Evolutionary conservation across 108 stramenopile genomes (phyloP).

Genomic region (Pseudonitzschia delicatissima): DNA sequence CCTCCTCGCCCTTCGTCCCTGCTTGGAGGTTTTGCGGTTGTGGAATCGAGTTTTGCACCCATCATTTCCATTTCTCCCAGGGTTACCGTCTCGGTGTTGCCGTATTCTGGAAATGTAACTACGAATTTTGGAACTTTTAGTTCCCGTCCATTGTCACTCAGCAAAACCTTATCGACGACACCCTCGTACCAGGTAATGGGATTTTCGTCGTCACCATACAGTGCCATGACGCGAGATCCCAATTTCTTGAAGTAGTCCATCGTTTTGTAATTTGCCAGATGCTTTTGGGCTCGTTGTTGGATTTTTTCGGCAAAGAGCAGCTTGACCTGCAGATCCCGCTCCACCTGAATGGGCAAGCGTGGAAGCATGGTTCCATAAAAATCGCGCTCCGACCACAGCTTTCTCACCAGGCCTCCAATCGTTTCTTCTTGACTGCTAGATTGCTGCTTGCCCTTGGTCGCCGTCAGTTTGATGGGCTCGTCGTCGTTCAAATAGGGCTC

Average conservation of each 20-base stretch:
- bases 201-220: slow-evolving; percentile 96
- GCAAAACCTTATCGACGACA: slow-evolving; percentile 82
- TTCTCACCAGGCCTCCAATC: slow-evolving; percentile 76
- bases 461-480: slow-evolving; percentile 58
- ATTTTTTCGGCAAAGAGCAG: slow-evolving; percentile 86
- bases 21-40: background rate
- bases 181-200: slow-evolving; percentile 96
- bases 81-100: slow-evolving; percentile 85
- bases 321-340: slow-evolving; percentile 90
- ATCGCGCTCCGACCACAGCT: slow-evolving; percentile 71
- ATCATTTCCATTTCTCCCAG: slow-evolving; percentile 88
- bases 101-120: slow-evolving; percentile 95
- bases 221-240: slow-evolving; percentile 76
- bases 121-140: slow-evolving; percentile 74
- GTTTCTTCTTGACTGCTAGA: slow-evolving; percentile 34
- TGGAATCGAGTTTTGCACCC: slow-evolving; percentile 17
- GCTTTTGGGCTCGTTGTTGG: slow-evolving; percentile 77
- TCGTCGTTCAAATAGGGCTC: slow-evolving; percentile 90
- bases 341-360: slow-evolving; percentile 86
- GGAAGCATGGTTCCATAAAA: slow-evolving; percentile 93
- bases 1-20: background rate
- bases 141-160: slow-evolving; percentile 52
- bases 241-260: slow-evolving; percentile 72
- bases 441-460: slow-evolving; percentile 22
- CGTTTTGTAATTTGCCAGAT: slow-evolving; percentile 42